A percentile compares a stretch with the other conserved stretches of the same genome.
phyloP scores from a whole-genome alignment of 129 eudicot genomes.

The Oenanthe sinensis region DNA sequence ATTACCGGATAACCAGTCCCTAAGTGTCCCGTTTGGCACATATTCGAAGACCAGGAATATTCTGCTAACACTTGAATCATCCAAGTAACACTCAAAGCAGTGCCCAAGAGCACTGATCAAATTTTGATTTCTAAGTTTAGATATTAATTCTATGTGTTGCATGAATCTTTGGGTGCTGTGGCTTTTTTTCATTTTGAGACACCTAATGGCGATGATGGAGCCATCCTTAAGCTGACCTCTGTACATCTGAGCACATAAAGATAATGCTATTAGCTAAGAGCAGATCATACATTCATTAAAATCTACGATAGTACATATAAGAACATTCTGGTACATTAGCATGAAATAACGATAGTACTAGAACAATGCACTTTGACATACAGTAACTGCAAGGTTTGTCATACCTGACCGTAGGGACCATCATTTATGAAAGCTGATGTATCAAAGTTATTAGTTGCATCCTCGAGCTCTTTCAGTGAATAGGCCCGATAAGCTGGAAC shows the following conservation, averaged over 20 bases:
- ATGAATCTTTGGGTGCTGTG: constrained; percentile 32
- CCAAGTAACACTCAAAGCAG: constrained; percentile 47
- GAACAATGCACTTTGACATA: background rate
- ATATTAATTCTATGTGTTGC: constrained; percentile 42
- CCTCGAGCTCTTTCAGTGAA: constrained; percentile 47
- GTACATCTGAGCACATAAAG: constrained; percentile 36
- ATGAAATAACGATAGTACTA: background rate
- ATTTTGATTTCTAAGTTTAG: constrained; percentile 53
- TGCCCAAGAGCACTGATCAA: constrained; percentile 65
- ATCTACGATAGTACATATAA: background rate
- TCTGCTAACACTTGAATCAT: constrained; percentile 36
- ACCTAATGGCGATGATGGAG: constrained; percentile 42
- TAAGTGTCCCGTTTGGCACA: constrained; percentile 49
- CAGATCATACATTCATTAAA: background rate
- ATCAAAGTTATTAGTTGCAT: constrained; percentile 59
- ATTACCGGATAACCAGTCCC: constrained; percentile 49
- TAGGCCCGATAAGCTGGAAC: constrained; percentile 46
- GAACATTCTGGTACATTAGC: background rate
- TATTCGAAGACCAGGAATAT: constrained; percentile 43
- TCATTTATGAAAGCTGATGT: constrained; percentile 27
- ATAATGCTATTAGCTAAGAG: background rate
- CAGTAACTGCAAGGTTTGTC: background rate
- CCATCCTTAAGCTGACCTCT: constrained; percentile 61
- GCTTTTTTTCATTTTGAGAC: constrained; percentile 44
- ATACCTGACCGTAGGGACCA: constrained; percentile 51